Evolutionary conservation across 2,329 filamentous ascomycete genomes (phyloP).

Genomic region (Alternaria arbusti): DNA sequence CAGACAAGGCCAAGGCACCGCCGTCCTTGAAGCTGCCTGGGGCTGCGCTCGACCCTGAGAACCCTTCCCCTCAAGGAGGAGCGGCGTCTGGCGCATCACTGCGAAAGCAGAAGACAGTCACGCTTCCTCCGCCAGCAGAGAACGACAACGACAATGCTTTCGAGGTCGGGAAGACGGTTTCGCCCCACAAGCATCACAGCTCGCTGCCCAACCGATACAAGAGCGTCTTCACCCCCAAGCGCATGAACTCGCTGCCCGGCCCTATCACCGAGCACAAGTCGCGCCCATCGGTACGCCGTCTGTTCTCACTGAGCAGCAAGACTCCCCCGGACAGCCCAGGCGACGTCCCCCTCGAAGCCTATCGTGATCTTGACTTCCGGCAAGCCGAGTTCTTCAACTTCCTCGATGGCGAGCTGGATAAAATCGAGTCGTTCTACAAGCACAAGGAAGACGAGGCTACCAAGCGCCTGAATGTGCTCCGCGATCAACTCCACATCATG

Average conservation of each 20-base stretch:
- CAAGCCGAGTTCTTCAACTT: conserved; percentile 89
- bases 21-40: conserved; percentile 66
- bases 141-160: conserved; percentile 48
- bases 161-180: conserved; percentile 52
- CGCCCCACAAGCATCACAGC: conserved; percentile 35
- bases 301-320: conserved; percentile 52
- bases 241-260: conserved; percentile 50
- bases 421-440: conserved; percentile 90
- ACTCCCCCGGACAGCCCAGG: conserved; percentile 45
- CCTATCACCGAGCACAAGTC: conserved; percentile 31
- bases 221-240: conserved; percentile 50
- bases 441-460: conserved; percentile 86
- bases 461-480: conserved; percentile 71
- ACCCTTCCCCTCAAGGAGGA: conserved; percentile 21
- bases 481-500: conserved; percentile 92
- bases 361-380: conserved; percentile 71
- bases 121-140: conserved; percentile 23
- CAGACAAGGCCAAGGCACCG: conserved; percentile 42
- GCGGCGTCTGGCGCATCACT: conserved; percentile 19
- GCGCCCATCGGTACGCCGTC: conserved; percentile 48
- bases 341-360: conserved; percentile 61
- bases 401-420: conserved; percentile 82
- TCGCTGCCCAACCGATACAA: conserved; percentile 41
- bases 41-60: conserved; percentile 61
- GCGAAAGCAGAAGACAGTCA: conserved; percentile 24